Percentiles rank a stretch among this genome's conserved stretches.
Conservation (phyloP, 208 protist species). For the Angomonas ambiguus region DNA sequence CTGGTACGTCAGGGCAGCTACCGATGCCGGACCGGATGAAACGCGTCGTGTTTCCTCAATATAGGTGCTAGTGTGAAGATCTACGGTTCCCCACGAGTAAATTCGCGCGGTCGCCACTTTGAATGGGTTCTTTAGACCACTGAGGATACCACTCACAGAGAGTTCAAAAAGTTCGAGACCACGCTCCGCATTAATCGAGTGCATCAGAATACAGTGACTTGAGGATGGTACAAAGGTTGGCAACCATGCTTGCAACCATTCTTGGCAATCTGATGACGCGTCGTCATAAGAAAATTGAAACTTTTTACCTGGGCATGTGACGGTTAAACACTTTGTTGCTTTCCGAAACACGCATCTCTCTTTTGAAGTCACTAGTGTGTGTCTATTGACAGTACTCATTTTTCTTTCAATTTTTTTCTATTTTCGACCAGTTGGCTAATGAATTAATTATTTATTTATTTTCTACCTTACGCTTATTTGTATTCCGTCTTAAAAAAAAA, state of each 20-base stretch:
- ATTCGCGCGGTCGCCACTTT: conserved; percentile 17
- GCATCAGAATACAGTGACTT: neutral
- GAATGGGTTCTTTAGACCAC: neutral
- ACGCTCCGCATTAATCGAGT: neutral
- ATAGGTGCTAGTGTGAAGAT: conserved; percentile 16
- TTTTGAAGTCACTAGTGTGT: neutral
- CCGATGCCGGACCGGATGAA: too few relatives aligned
- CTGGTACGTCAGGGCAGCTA: neutral
- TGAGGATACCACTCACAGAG: neutral
- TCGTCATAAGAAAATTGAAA: neutral
- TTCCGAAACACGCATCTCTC: neutral
- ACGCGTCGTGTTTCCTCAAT: conserved; percentile 14
- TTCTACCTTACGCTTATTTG: too few relatives aligned
- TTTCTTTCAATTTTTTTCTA: too few relatives aligned
- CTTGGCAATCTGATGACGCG: neutral
- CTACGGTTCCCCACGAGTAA: conserved; percentile 35
- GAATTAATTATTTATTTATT: too few relatives aligned
- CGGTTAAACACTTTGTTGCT: neutral
- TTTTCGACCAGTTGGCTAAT: too few relatives aligned
- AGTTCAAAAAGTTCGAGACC: neutral
- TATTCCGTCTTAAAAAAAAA: neutral
- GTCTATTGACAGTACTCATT: too few relatives aligned
- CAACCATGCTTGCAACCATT: neutral
- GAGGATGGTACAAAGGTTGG: neutral
- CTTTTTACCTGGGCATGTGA: neutral